These are phyloP conservation scores for Casaregolazyma lundiana DNA, from an alignment of 1,139 yeast species.

Conservation along the genomic window DNA sequence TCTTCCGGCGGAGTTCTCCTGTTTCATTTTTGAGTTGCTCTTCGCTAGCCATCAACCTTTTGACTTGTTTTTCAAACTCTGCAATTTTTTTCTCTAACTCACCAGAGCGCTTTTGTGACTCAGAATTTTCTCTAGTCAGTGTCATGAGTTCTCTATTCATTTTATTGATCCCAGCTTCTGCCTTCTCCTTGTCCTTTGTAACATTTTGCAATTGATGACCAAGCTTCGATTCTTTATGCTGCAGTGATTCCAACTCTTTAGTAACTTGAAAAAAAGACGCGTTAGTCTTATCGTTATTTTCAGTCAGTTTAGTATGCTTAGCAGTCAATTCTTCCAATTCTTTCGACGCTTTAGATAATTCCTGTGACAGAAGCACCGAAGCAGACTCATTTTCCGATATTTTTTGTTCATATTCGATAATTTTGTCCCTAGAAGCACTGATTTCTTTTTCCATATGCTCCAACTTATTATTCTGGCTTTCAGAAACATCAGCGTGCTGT, in stretches of 20 bases:
- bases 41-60: conserved; percentile 14
- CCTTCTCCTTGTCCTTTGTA: conserved; percentile 53
- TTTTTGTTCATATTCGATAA: conserved; percentile 13
- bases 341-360: conserved; percentile 11
- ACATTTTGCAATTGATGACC: conserved; percentile 38
- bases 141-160: conserved; percentile 80
- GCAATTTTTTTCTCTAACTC: conserved; percentile 23
- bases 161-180: conserved; percentile 85
- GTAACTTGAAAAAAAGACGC: conserved; percentile 19
- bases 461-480: conserved; percentile 15
- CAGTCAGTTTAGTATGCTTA: conserved; percentile 15
- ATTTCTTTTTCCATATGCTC: conserved; percentile 14
- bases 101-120: conserved; percentile 44
- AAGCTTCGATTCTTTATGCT: conserved; percentile 35
- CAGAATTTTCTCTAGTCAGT: conserved; percentile 56
- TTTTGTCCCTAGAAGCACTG: conserved; percentile 13
- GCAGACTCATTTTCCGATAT: conserved; percentile 4
- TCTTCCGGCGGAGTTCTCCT: conserved; percentile 10
- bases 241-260: conserved; percentile 25
- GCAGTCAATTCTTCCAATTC: conserved; percentile 16
- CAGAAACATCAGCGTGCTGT: conserved; percentile 18
- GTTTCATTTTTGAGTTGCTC: conserved; percentile 18
- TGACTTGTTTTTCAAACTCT: conserved; percentile 22
- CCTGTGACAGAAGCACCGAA: background rate
- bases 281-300: conserved; percentile 13